Evolutionary conservation across 2,329 filamentous ascomycete species (phyloP), one percentile per base, ranked within the genome.

Genomic region (Verticillium isaacii): DNA sequence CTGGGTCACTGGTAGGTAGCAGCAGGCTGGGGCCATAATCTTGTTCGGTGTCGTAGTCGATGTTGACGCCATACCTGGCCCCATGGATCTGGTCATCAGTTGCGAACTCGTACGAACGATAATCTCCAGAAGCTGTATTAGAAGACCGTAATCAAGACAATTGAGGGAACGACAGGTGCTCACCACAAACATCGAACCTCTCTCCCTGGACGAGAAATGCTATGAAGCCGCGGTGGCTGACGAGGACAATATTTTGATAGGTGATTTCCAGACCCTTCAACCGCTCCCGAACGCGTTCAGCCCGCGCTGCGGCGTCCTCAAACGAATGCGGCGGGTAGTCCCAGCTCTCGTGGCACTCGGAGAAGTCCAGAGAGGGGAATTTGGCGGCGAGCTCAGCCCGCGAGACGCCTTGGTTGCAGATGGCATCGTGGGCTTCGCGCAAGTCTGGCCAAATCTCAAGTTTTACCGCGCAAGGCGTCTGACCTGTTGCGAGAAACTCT

Each of bases 371-470:
- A 2, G 57, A 12, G 8, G 59, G 54, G 15, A 60, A 60, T 23
- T 50, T 55, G 34, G 59, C 37, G 5, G 12, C 34, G 12, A 60
- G 32, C 6, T 45, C 54, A n/a, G 15, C 37, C 11, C 54, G 32
- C 5, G 36, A n/a, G n/a, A 60, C 25, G n/a, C 54, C 59, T 32
- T 50, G 12, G 5, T 60, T 60, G 54, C 52, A 60, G 2, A 50
- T 45, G 15, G 52, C 59, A 39, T 57, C 59, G 36, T 60, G 59
- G 5, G 59, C n/a, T 25, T 60, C 59, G 17, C 59, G 59, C 15
- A 60, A 36, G n/a, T 60, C 59, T 6, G 59, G 54, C 59, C 59
- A 60, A 17, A 60, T 36, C 14, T 57, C 52, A 9, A 57, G 36
- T 19, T 57, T 14, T 15, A 19, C 15, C 11, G 15, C 2, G 9